Base-by-base conservation (phyloP, 1,284 basidiomycete species). In the Ustilago sp. region DNA sequence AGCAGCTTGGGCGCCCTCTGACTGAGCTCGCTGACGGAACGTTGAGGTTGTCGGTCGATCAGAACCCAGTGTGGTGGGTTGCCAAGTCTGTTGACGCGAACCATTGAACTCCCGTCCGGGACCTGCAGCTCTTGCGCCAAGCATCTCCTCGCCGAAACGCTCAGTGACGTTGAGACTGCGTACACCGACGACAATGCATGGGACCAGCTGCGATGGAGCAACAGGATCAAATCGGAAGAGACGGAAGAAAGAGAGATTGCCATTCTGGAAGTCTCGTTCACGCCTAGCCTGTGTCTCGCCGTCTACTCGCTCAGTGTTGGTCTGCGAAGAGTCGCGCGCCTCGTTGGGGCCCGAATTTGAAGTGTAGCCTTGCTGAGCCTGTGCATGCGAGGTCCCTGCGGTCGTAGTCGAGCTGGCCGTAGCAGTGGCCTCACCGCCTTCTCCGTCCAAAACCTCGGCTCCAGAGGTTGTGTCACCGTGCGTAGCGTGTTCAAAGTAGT, bases 241-340 rank as follows among this genome's bases (percentile, higher is more conserved):
- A 7, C 83, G 83, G 79, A 82, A 85, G 64, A 85, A 85, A 19
- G 80, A 79, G 7, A 85, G 69, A 41, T 84, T 79, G 32, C 81
- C 83, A 31, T 69, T 64, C 61, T 79, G 69, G 39, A 85, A 59
- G 48, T 85, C 83, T 23, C 72, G 58, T 12, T 80, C 63, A 8
- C 82, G 63, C 38, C 82, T 63, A 4, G 60, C 69, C 32, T 66
- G 63, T 35, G 72, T 62, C 50, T 77, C 77, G 32, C 59, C 43
- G 31, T 69, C 60, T 13, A 60, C 68, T 41, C 45, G 51, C n/a
- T 34, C 55, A 6, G 34, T 2, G 9, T 23, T 23, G 4, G 45
- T 4, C 9, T 59, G 57, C 35, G 58, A 23, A 3, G 43, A 34
- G 45, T 35, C 13, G 4, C n/a, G 47, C 13, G 48, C 53, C 13